A percentile compares a stretch with the other conserved stretches of the same genome.
Conservation (phyloP, 306 rosid species). For the Prosopis cineraria region DNA sequence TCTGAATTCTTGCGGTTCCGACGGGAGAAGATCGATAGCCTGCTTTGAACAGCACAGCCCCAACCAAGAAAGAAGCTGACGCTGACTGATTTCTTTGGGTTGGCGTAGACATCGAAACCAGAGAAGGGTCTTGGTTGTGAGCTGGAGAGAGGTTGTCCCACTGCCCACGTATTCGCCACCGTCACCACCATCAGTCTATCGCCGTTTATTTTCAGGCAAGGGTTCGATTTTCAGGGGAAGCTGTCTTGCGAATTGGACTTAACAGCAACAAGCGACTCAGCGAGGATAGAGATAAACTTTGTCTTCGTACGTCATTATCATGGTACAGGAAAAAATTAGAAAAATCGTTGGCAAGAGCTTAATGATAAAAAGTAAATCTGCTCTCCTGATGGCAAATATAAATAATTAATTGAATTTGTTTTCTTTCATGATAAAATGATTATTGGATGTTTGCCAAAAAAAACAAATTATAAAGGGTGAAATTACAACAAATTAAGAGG, state of each 20-base stretch:
- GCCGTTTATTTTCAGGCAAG: neutral
- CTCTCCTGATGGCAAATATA: neutral
- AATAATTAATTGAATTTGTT: neutral
- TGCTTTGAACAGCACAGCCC: slow-evolving; percentile 47
- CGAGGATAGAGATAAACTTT: neutral
- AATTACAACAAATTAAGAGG: neutral
- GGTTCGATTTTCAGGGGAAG: neutral
- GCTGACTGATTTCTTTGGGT: slow-evolving; percentile 46
- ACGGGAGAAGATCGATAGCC: slow-evolving; percentile 38
- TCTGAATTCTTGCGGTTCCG: slow-evolving; percentile 41
- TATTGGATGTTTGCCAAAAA: neutral
- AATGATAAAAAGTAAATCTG: neutral
- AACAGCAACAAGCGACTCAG: neutral
- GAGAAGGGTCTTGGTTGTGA: slow-evolving; percentile 54
- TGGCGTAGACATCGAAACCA: slow-evolving; percentile 41
- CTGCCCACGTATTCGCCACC: slow-evolving; percentile 45
- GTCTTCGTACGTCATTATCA: neutral
- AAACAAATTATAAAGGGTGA: neutral
- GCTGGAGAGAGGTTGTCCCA: slow-evolving; percentile 54
- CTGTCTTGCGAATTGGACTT: neutral
- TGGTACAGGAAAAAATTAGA: neutral
- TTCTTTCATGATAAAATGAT: neutral
- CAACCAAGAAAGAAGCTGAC: slow-evolving; percentile 45
- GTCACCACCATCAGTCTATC: slow-evolving; percentile 38
- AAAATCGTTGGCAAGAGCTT: neutral